Conservation (phyloP, 352 stramenopile species). For the Globisporangium nagaii region DNA sequence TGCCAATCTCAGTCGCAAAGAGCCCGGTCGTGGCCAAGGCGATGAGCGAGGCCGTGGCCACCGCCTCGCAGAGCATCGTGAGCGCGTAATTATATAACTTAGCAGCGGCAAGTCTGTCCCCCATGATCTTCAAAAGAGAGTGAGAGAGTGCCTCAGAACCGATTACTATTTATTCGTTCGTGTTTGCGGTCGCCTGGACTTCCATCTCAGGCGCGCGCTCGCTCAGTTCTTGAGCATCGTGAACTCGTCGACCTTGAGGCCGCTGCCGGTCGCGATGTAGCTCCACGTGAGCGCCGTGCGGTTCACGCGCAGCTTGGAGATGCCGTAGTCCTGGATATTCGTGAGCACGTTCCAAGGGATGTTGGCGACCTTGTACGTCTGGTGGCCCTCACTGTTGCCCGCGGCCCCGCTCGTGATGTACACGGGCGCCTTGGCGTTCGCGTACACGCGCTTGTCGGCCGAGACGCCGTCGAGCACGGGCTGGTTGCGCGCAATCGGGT, state of each 20-base stretch:
- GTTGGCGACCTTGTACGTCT: slow-evolving; percentile 12
- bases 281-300: too few relatives aligned
- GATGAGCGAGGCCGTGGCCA: background rate
- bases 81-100: background rate
- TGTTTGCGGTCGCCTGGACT: too few relatives aligned
- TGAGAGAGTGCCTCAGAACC: too few relatives aligned
- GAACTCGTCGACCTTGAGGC: too few relatives aligned
- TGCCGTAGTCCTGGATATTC: slow-evolving; percentile 43
- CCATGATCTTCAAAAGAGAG: too few relatives aligned
- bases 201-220: too few relatives aligned
- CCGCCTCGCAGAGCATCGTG: background rate
- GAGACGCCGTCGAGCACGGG: slow-evolving; percentile 42
- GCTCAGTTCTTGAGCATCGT: too few relatives aligned
- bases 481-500: slow-evolving; percentile 40
- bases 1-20: background rate
- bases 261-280: too few relatives aligned
- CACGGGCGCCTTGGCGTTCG: slow-evolving; percentile 50
- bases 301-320: slow-evolving; percentile 30
- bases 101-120: too few relatives aligned
- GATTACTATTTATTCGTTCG: too few relatives aligned
- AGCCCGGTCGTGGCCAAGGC: background rate
- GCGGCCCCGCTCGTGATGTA: slow-evolving; percentile 56
- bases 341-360: slow-evolving; percentile 42
- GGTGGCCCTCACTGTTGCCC: slow-evolving; percentile 54
- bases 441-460: slow-evolving; percentile 44